A percentile compares a stretch with the other conserved stretches of the same genome.
Evolutionary conservation across 768 basidiomycete genomes (phyloP).

Genomic region (Leccinum variicolor): DNA sequence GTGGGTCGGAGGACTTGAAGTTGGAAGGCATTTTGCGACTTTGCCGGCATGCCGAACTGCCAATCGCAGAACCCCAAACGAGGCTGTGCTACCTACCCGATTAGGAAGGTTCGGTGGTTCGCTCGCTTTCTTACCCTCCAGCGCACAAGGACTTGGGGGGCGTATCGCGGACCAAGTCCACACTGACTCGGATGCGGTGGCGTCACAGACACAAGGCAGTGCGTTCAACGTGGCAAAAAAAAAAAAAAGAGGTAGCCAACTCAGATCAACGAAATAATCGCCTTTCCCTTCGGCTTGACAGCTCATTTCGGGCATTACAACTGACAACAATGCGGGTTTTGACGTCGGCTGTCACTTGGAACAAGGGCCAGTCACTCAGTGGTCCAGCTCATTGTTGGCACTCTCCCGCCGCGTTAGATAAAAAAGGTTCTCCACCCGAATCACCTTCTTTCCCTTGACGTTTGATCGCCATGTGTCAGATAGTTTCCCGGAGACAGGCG

Average conservation of each 20-base stretch:
- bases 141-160: background rate
- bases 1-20: conserved; percentile 38
- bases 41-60: conserved; percentile 29
- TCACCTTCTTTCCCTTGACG: conserved; percentile 17
- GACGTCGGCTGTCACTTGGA: conserved; percentile 24
- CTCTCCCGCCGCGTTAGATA: conserved; percentile 11
- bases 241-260: background rate
- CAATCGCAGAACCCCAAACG: conserved; percentile 18
- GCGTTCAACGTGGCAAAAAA: background rate
- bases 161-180: background rate
- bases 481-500: conserved; percentile 13
- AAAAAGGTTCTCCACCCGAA: background rate
- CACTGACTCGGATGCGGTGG: background rate
- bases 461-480: conserved; percentile 27
- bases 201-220: background rate
- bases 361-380: conserved; percentile 4
- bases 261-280: background rate
- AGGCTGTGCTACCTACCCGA: conserved; percentile 14
- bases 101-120: conserved; percentile 34
- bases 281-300: conserved; percentile 14
- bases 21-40: conserved; percentile 36
- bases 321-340: conserved; percentile 13
- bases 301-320: conserved; percentile 21
- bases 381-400: conserved; percentile 27
- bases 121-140: background rate